A percentile compares a stretch with the other conserved stretches of the same genome.
These are phyloP conservation scores for Jasminum sambac DNA, from an alignment of 257 asterid genomes.

Conservation along the genomic window DNA sequence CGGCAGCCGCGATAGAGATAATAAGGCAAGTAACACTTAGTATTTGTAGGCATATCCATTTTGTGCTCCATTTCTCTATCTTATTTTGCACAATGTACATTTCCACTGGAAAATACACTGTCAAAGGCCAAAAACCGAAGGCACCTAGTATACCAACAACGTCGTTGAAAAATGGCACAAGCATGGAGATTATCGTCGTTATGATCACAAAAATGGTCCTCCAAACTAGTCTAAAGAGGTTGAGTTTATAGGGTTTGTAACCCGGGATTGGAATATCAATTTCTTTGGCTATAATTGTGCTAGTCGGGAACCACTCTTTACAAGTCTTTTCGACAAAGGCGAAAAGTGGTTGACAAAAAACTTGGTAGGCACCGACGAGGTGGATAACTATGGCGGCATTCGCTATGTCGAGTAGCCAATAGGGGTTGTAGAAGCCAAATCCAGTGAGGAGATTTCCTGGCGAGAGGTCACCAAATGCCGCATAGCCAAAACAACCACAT, in stretches of 20 bases:
- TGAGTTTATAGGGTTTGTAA: background rate
- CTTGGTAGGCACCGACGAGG: constrained; percentile 8
- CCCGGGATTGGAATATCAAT: constrained; percentile 7
- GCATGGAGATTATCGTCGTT: constrained; percentile 6
- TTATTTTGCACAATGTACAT: constrained; percentile 14
- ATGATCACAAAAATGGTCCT: constrained; percentile 14
- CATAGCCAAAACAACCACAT: constrained; percentile 22
- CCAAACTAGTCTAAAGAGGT: constrained; percentile 11
- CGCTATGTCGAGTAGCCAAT: constrained; percentile 14
- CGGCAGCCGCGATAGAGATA: constrained; percentile 12
- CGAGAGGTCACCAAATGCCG: constrained; percentile 11
- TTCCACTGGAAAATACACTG: constrained; percentile 10
- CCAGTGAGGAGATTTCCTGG: constrained; percentile 15
- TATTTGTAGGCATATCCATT: constrained; percentile 15
- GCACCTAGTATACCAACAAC: constrained; percentile 14
- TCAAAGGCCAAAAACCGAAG: constrained; percentile 15
- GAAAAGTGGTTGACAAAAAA: constrained; percentile 14
- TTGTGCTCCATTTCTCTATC: constrained; percentile 16
- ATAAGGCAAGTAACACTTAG: constrained; percentile 7
- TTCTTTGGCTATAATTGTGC: background rate
- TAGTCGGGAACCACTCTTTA: constrained; percentile 5
- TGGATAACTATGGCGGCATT: constrained; percentile 15
- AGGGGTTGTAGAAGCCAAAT: constrained; percentile 20
- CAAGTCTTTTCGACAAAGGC: constrained; percentile 4
- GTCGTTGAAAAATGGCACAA: constrained; percentile 13